These are phyloP conservation scores for Isatis tinctoria DNA, from an alignment of 345 rosid genomes.

Conservation along the genomic window DNA sequence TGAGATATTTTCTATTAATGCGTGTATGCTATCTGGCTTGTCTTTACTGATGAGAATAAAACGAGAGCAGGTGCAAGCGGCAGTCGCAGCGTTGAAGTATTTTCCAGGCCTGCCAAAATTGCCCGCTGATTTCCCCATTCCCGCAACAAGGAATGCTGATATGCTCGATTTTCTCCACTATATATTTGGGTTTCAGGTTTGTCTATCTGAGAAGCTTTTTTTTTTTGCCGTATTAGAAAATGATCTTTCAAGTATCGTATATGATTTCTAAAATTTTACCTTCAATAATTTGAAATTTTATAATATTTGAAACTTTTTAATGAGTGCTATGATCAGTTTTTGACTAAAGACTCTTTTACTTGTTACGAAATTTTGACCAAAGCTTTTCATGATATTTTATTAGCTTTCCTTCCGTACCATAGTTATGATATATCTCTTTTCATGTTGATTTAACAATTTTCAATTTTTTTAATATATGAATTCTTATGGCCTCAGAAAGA, in stretches of 20 bases:
- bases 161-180: slow-evolving; percentile 85
- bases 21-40: slow-evolving; percentile 5
- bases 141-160: slow-evolving; percentile 67
- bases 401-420: not conserved
- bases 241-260: not conserved
- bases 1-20: slow-evolving; percentile 27
- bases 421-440: not conserved
- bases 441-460: not conserved
- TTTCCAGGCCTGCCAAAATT: slow-evolving; percentile 62
- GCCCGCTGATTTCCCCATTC: slow-evolving; percentile 65
- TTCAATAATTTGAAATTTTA: not conserved
- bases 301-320: not conserved
- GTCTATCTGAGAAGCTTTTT: slow-evolving; percentile 19
- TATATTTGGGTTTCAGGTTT: slow-evolving; percentile 95
- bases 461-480: slow-evolving; percentile 4
- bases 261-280: not conserved
- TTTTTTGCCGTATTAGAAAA: not conserved
- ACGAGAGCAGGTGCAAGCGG: slow-evolving; percentile 71
- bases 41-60: slow-evolving; percentile 13
- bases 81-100: slow-evolving; percentile 66
- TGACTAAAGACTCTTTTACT: not conserved
- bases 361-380: not conserved
- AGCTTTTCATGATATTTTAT: not conserved
- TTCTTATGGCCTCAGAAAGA: slow-evolving; percentile 59
- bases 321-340: not conserved